A percentile compares a stretch with the other conserved stretches of the same genome.
These are phyloP conservation scores for Candida freyschussii DNA, from an alignment of 1,139 yeast genomes.

Conservation along the genomic window DNA sequence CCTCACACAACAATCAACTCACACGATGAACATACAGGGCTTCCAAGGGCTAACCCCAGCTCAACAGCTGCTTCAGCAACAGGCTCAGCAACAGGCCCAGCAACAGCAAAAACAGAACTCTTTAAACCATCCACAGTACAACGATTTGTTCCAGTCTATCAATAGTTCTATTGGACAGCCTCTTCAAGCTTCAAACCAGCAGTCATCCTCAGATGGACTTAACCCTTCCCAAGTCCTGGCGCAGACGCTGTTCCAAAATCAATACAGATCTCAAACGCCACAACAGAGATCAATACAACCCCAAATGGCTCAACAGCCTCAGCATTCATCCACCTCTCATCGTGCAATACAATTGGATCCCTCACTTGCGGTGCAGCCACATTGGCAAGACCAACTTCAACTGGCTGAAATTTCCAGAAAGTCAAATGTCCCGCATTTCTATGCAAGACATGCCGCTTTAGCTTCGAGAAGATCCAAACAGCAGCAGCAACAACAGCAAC, in stretches of 20 bases:
- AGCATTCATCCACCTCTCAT: constrained; percentile 27
- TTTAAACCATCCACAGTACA: constrained; percentile 25
- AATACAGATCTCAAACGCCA: constrained; percentile 28
- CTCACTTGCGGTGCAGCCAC: constrained; percentile 42
- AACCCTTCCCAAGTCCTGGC: constrained; percentile 33
- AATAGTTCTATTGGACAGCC: constrained; percentile 22
- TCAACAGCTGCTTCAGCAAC: constrained; percentile 22
- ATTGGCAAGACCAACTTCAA: constrained; percentile 88
- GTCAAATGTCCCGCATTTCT: constrained; percentile 72
- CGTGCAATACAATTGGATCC: constrained; percentile 45
- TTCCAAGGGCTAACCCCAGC: constrained; percentile 23
- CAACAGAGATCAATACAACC: constrained; percentile 33
- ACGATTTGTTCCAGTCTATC: constrained; percentile 30
- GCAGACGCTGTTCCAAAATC: constrained; percentile 36
- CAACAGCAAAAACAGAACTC: constrained; percentile 11
- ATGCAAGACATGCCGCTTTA: constrained; percentile 90
- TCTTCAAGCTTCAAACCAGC: constrained; percentile 4
- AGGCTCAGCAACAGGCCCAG: constrained; percentile 15
- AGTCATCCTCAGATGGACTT: constrained; percentile 13
- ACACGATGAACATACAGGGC: constrained; percentile 24
- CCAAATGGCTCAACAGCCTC: constrained; percentile 28
- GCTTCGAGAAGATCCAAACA: constrained; percentile 54
- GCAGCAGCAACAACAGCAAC: constrained; percentile 10
- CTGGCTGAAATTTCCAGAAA: constrained; percentile 75
- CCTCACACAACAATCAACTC: too few species aligned